These are phyloP conservation scores for Kwoniella shandongensis DNA, from an alignment of 768 basidiomycete species.

Conservation along the genomic window DNA sequence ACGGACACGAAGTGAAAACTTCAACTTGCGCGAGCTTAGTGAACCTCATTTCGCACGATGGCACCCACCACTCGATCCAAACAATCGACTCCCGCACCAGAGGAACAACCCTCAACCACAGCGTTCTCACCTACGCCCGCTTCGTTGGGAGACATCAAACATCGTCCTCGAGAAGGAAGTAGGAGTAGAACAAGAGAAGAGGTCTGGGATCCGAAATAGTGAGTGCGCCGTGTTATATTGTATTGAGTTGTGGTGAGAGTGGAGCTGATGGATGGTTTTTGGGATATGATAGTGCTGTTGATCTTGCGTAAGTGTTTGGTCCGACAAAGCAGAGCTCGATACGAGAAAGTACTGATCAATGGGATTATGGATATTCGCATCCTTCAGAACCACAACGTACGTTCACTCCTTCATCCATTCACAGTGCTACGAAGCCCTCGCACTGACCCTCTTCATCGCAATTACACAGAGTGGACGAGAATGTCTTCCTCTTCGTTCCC, in stretches of 20 bases:
- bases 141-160: conserved; percentile 15
- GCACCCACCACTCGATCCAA: conserved; percentile 37
- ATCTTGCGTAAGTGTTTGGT: conserved; percentile 42
- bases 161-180: conserved; percentile 38
- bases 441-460: neutral
- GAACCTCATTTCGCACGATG: too few species aligned
- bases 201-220: conserved; percentile 53
- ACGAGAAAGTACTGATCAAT: too few species aligned
- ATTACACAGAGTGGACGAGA: conserved; percentile 62
- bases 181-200: conserved; percentile 42
- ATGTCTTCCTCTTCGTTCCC: conserved; percentile 94
- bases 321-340: too few species aligned
- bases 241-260: neutral
- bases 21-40: too few species aligned
- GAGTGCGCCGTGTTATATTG: conserved; percentile 16
- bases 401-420: neutral
- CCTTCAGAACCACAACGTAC: conserved; percentile 34
- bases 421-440: neutral
- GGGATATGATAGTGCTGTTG: conserved; percentile 39
- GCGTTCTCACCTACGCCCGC: conserved; percentile 6
- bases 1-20: too few species aligned
- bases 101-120: conserved; percentile 14
- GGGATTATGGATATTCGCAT: neutral
- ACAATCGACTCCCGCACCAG: conserved; percentile 34
- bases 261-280: neutral